Base-by-base conservation (phyloP, 768 basidiomycete genomes). In the Mycena venus region DNA sequence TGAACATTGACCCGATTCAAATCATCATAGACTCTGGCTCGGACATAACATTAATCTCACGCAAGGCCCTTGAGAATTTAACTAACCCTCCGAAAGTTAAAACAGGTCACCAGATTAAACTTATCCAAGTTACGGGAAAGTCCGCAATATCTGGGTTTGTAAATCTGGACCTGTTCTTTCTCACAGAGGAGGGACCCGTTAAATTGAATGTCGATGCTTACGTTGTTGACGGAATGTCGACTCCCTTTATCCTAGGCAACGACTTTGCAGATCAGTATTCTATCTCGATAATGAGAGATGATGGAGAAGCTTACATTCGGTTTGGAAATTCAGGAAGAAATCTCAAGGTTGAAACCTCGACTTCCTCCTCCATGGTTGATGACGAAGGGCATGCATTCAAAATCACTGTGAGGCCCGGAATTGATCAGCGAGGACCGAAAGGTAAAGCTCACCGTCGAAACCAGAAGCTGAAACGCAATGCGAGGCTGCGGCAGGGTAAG, bases 221-320 rank as follows among this genome's bases (percentile, higher is more conserved):
- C 55, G 78, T 84, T 0, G 78, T 82, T 11, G 78, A 79, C 19
- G 80, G 79, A 21, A 83, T 83, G 82, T 68, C 80, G 0, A 79
- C 80, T 0, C 80, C 78, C 0, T 79, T 84, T 27, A 81, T 84
- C 42, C 65, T 84, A 5, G 83, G 83, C 0, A 82, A 83, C 61
- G 82, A 82, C 40, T 84, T 80, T 34, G 62, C 81, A 1, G 83
- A 83, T 68, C 80, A 83, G 31, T 85, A 84, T 56, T 78, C 75
- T 4, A 64, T 85, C 2, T 83, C 84, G 1, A 42, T 84, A 0
- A 42, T 81, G 0, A 27, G 82, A 59, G 19, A 77, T 3, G 72
- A 73, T 23, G 72, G 72, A 21, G 58, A 61, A 7, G 3, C 72
- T 14, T 55, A 62, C 59, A 1, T 73, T 6, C 8, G 2, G 0